Evolutionary conservation across 2,329 filamentous ascomycete genomes (phyloP), one percentile per base, ranked within the genome.

Genomic region (Pyrenophora teres): DNA sequence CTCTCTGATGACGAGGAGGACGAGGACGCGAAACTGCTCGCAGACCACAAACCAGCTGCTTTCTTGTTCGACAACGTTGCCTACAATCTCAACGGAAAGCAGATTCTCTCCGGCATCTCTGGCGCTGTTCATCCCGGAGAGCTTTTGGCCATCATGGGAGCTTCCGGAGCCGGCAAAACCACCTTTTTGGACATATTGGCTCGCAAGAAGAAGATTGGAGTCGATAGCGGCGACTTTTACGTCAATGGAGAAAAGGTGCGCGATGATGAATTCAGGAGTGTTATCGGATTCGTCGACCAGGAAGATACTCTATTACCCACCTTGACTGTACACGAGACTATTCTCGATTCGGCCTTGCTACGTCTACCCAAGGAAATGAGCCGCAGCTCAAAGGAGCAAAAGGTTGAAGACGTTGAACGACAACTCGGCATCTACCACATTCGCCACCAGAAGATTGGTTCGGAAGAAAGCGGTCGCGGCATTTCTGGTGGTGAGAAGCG

Each of bases 401-500:
- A 89, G 57, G 94, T 96, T 0, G 84, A 89, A 52, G 94, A 99
- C 65, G 92, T 99, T 3, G 94, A 97, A 77, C 92, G 89, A 68
- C 93, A 99, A 73, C 86, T 99, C 46, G 95, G 94, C 1, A 97
- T 99, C 55, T 86, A 90, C 67, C 88, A 93, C 67, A 99, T 99
- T 64, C 90, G 90, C 46, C 90, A 99, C 72, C 96, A 96, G 36
- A 80, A 96, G 44, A 97, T 99, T 65, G 94, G 94, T 2, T 97
- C 93, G 0, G 94, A 97, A 75, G 94, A 99, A 76, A 92, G 88
- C 56, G 92, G 92, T 9, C 90, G 94, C 54, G 95, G 95, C 25
- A 97, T 99, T 47, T 99, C 94, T 49, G 94, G 94, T 45, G 94
- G 94, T 59, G 94, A 99, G 76, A 97, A 97, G 77, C 86, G 94